Conservation (phyloP, 1,284 basidiomycete species). For the Flammula alnicola region DNA sequence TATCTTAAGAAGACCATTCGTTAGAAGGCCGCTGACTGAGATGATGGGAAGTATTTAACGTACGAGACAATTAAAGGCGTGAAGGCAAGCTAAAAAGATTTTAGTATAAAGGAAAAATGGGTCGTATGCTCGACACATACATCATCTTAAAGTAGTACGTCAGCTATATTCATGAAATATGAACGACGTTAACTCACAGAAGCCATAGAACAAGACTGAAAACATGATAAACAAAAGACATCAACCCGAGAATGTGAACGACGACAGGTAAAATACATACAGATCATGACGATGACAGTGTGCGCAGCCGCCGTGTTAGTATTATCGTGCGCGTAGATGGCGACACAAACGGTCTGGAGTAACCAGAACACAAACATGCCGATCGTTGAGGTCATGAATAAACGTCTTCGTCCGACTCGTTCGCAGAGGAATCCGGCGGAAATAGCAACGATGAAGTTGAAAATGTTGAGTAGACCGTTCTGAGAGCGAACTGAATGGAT, state of each 20-base stretch:
- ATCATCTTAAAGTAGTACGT: slow-evolving; percentile 23
- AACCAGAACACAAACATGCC: slow-evolving; percentile 39
- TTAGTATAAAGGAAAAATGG: not conserved
- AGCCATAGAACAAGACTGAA: slow-evolving; percentile 38
- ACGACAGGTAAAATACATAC: slow-evolving; percentile 16
- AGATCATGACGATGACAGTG: slow-evolving; percentile 35
- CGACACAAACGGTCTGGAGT: slow-evolving; percentile 35
- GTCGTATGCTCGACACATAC: slow-evolving; percentile 14
- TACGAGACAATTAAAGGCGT: slow-evolving; percentile 58
- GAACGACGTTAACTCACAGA: slow-evolving; percentile 41
- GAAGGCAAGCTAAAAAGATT: slow-evolving; percentile 42
- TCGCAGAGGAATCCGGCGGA: slow-evolving; percentile 54
- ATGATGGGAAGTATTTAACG: slow-evolving; percentile 9
- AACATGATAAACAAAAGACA: slow-evolving; percentile 1
- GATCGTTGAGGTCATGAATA: slow-evolving; percentile 56
- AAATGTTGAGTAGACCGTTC: slow-evolving; percentile 61
- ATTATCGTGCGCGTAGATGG: slow-evolving; percentile 30
- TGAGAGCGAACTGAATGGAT: slow-evolving; percentile 26
- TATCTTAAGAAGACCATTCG: slow-evolving; percentile 35
- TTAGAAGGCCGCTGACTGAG: not conserved
- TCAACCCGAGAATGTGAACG: not conserved
- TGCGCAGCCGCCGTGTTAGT: slow-evolving; percentile 28
- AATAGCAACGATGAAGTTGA: slow-evolving; percentile 55
- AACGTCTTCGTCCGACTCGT: slow-evolving; percentile 51
- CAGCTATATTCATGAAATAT: not conserved